A percentile compares a stretch with the other conserved stretches of the same genome.
These are phyloP conservation scores for Penicillium capsulatum DNA, from an alignment of 2,329 filamentous ascomycete species.

Conservation along the genomic window DNA sequence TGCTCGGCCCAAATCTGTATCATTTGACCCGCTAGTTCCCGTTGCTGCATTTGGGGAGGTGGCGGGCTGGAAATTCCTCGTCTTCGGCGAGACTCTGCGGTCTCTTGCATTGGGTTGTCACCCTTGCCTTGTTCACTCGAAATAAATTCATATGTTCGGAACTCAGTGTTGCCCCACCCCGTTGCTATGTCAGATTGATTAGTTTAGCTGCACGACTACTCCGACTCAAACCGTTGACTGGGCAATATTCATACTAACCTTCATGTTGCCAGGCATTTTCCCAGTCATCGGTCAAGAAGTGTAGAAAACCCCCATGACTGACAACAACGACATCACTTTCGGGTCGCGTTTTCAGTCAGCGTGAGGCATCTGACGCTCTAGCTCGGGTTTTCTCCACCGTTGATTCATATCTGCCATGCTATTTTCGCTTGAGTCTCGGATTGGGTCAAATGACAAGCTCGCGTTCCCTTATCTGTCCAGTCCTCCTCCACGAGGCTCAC, in stretches of 20 bases:
- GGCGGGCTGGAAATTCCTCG: slow-evolving; percentile 1
- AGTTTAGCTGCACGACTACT: too few species aligned
- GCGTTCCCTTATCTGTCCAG: slow-evolving; percentile 10
- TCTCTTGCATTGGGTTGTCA: slow-evolving; percentile 7
- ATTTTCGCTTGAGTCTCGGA: slow-evolving; percentile 40
- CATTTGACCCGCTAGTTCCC: background rate
- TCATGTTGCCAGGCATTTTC: slow-evolving; percentile 46
- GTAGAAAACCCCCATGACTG: slow-evolving; percentile 6
- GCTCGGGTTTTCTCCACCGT: slow-evolving; percentile 17
- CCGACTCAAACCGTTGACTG: background rate
- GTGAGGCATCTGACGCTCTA: slow-evolving; percentile 2
- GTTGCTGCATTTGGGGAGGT: slow-evolving; percentile 4
- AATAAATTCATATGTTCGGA: slow-evolving; percentile 58
- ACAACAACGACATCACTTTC: slow-evolving; percentile 10
- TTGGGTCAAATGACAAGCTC: too few species aligned
- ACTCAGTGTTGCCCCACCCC: slow-evolving; percentile 67
- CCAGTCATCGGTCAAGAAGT: slow-evolving; percentile 45
- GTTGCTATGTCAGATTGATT: slow-evolving; percentile 48
- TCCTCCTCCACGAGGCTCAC: slow-evolving; percentile 4
- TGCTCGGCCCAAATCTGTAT: slow-evolving; percentile 8
- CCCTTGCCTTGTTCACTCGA: background rate
- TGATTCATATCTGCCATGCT: slow-evolving; percentile 39
- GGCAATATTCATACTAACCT: slow-evolving; percentile 24
- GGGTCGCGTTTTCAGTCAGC: slow-evolving; percentile 6
- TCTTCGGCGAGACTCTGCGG: slow-evolving; percentile 6